These are phyloP conservation scores for Rheum nobile DNA, from an alignment of 148 eudicot species.

Conservation along the genomic window DNA sequence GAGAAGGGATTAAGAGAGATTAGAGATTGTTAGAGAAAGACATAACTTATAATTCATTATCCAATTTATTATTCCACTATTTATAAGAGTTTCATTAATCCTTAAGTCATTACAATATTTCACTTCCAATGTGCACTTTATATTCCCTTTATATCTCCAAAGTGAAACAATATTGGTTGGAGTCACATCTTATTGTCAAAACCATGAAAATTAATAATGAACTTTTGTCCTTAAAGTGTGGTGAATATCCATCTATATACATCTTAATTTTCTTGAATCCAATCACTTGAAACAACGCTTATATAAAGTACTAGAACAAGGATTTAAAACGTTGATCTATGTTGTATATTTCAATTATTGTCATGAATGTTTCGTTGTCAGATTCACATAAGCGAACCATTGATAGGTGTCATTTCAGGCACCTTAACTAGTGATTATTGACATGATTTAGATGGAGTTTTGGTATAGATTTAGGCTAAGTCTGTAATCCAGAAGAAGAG, in stretches of 20 bases:
- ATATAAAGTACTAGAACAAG: not conserved
- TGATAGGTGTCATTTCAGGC: too few relatives aligned
- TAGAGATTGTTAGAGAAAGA: too few relatives aligned
- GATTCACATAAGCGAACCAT: not conserved
- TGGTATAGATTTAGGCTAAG: too few relatives aligned
- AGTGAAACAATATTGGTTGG: not conserved
- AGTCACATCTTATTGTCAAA: not conserved
- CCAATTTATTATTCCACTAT: too few relatives aligned
- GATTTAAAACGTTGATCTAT: not conserved
- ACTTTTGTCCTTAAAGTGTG: not conserved
- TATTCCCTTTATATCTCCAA: not conserved
- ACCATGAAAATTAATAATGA: not conserved
- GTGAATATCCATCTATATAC: not conserved
- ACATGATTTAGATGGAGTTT: too few relatives aligned
- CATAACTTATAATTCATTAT: too few relatives aligned
- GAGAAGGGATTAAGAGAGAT: too few relatives aligned
- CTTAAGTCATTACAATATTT: not conserved
- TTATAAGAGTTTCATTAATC: too few relatives aligned
- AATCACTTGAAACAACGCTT: not conserved
- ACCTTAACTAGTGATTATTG: too few relatives aligned
- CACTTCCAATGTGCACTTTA: not conserved
- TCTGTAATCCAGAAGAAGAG: too few relatives aligned
- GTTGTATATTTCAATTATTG: not conserved
- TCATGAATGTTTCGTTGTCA: not conserved
- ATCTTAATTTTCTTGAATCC: not conserved